Evolutionary conservation across 345 rosid species (phyloP), one percentile per base, ranked within the genome.

Genomic region (Hypericum perforatum): DNA sequence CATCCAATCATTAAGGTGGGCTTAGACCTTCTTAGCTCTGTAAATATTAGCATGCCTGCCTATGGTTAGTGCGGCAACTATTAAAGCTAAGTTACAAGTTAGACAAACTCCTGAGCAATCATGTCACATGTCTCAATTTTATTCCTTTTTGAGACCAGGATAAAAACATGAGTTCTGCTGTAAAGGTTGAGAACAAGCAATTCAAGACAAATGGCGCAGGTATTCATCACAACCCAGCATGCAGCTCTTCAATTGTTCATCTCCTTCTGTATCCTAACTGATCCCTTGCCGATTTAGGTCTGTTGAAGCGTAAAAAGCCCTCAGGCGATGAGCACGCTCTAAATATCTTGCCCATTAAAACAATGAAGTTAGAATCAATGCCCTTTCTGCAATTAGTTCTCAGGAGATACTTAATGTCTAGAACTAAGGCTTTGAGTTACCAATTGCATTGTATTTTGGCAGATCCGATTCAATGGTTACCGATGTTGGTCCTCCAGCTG

Each of bases 401-500:
- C 10, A 8, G 14, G 10, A 46, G n/a, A 2, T 7, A 9, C 29
- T 10, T 52, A 7, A 22, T 43, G 41, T 8, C 38, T 32, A 32
- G 32, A 22, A 22, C 32, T 22, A 22, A 22, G 32, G 32, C 32
- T 22, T 22, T 22, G 42, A 43, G 43, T 48, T 7, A 12, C 49
- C 11, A 55, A 47, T 41, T 12, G 40, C 14, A 8, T 37, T 49
- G 55, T 55, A 6, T 41, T 49, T 56, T 61, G 56, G 45, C 66
- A 67, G 71, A 47, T 38, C 47, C 39, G 71, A 61, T 57, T 37
- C 58, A 16, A 46, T 67, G 62, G 66, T 67, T 45, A 61, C 52
- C 14, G 71, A 67, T 52, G 53, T 67, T 41, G 71, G 71, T 55
- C 66, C 71, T 41, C 59, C 66, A 40, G 71, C 71, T 56, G 71